Percentiles rank a stretch among this genome's conserved stretches.
Conservation (phyloP, 2,329 filamentous ascomycete genomes). For the Paracoccidioides brasiliensis region DNA sequence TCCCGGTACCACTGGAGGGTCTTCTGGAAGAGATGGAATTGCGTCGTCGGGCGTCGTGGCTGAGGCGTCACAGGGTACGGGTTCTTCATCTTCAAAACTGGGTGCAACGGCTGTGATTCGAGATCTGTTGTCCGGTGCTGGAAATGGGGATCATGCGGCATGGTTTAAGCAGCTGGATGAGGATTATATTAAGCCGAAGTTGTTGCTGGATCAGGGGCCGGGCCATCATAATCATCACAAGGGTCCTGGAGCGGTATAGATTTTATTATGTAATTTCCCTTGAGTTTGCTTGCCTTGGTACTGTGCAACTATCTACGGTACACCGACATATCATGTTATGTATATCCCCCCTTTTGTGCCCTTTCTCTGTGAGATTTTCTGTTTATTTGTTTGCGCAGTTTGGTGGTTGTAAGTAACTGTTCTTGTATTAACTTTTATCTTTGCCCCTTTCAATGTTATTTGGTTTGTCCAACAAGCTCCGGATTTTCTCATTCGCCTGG, state of each 20-base stretch:
- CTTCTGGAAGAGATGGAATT: conserved; percentile 3
- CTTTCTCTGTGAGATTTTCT: neutral
- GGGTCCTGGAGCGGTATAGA: conserved; percentile 25
- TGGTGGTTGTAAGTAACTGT: neutral
- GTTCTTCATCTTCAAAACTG: conserved; percentile 6
- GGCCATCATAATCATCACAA: conserved; percentile 23
- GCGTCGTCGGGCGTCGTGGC: neutral
- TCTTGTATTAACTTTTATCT: neutral
- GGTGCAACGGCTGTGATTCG: conserved; percentile 64
- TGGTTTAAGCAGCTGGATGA: conserved; percentile 90
- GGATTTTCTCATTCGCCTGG: too few species aligned
- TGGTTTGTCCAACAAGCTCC: too few species aligned
- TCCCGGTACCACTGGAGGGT: neutral
- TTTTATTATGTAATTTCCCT: neutral
- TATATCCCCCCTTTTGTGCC: neutral
- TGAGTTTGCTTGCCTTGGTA: neutral
- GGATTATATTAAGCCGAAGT: conserved; percentile 84
- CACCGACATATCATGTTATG: neutral
- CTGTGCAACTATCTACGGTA: neutral
- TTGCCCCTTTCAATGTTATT: neutral
- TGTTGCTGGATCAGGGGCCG: conserved; percentile 59
- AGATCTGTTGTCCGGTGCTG: conserved; percentile 60
- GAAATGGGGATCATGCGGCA: conserved; percentile 71
- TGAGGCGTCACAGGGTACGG: neutral
- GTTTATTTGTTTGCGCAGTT: neutral